Evolutionary conservation across 2,329 filamentous ascomycete genomes (phyloP), one percentile per base, ranked within the genome.

Genomic region (Fusarium sulawesiense): DNA sequence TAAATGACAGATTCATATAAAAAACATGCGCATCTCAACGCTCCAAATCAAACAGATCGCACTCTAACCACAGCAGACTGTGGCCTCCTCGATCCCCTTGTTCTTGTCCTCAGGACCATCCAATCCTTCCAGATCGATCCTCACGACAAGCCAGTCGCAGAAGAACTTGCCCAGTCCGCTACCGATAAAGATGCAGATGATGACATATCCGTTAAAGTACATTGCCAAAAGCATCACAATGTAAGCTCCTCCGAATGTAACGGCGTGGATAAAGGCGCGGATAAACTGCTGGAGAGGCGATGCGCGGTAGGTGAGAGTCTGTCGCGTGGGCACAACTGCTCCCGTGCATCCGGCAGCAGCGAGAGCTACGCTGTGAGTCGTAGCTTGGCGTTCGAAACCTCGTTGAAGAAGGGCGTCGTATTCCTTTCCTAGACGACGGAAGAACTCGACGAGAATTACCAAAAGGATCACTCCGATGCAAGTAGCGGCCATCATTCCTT

Each of bases 401-500:
- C 86, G 85, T 46, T 89, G 77, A 23, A 93, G 83, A 66, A 87
- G 87, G 30, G 85, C 84, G 77, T 95, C 92, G 77, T 92, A 94
- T 78, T 93, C 91, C 67, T 90, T 89, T 66, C 87, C 85, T 21
- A 87, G 73, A n/a, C 92, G 89, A 27, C 92, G 91, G 25, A 94
- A 84, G 64, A 90, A 83, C 76, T 96, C 92, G 70, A 96, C 89
- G 6, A 82, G 76, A 46, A 94, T 84, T 64, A 92, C 91, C 34
- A 96, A 88, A 7, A 91, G 82, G 56, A 93, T 83, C 20, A 93
- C 89, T 64, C 92, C 92, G 74, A 96, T 89, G 80, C 93, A 95
- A 41, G 89, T 91, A 32, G 90, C 92, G 34, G 91, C 92, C 78
- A 96, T 94, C 85, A 91, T 91, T 78, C 87, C 89, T 6, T 79